Base-by-base conservation (phyloP, 345 rosid genomes). In the Fremontodendron californicum region DNA sequence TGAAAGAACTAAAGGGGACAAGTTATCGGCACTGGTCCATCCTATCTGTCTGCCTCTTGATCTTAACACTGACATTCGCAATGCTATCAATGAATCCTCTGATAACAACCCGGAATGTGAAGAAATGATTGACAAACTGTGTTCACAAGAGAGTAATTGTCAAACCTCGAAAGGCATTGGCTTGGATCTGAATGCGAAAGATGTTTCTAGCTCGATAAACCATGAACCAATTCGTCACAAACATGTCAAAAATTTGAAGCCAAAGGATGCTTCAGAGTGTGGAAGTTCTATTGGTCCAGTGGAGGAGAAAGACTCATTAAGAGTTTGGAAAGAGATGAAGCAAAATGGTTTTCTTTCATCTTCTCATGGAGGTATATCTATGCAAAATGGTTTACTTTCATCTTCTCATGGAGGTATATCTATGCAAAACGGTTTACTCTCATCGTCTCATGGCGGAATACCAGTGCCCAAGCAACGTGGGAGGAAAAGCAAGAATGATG, bases 241-340 rank as follows among this genome's bases (percentile, higher is more conserved):
- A 45, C 85, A 82, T 51, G 78, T 75, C 67, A 78, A 75, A 52
- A 66, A 18, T 29, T 27, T 81, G 48, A 87, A 83, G 71, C 39
- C 75, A 2, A 79, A 54, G 15, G 90, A 82, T 82, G 87, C 78
- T 78, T 93, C 94, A 27, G 96, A 93, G 80, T 90, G 97, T 77
- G 93, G 86, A 75, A 93, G 98, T 78, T 84, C 92, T 57, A 84
- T 77, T 74, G 87, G 78, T 60, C 83, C 89, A 55, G 55, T 69
- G 64, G 86, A 83, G 77, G 87, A 77, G 78, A 89, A 84, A 75
- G 97, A 93, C 83, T 66, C 97, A 1, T 77, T 93, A 79, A 87
- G 80, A 78, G 51, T 88, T 46, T 95, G 98, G 99, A 85, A 88
- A 83, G 92, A 85, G 78, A 91, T 93, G 98, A 95, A 93, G 82